Percentiles rank a stretch among this genome's conserved stretches.
These are phyloP conservation scores for Prillingera fragicola DNA, from an alignment of 1,284 basidiomycete species.

Conservation along the genomic window DNA sequence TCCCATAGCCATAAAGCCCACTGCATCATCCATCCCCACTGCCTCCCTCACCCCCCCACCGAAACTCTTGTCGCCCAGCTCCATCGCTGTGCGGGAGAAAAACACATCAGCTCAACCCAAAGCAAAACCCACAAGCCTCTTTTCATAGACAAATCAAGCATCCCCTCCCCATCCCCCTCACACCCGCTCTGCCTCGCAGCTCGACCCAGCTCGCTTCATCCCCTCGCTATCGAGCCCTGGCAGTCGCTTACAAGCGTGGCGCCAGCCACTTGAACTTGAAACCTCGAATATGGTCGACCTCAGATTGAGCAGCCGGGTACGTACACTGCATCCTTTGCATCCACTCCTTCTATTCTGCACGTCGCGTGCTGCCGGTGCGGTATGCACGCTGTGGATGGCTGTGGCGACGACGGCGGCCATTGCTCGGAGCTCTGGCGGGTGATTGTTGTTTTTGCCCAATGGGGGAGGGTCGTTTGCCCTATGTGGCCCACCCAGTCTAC, in stretches of 20 bases:
- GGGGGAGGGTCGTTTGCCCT: background rate
- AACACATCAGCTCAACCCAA: too few relatives aligned
- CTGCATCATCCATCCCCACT: too few relatives aligned
- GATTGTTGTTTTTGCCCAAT: slow-evolving; percentile 16
- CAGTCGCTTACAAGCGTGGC: too few relatives aligned
- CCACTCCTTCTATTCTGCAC: background rate
- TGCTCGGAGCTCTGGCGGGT: background rate
- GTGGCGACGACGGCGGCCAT: too few relatives aligned
- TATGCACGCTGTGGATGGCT: background rate
- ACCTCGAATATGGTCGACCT: slow-evolving; percentile 15
- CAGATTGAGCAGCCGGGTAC: slow-evolving; percentile 11
- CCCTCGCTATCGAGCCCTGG: too few relatives aligned
- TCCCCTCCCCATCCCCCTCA: background rate
- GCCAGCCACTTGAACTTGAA: too few relatives aligned
- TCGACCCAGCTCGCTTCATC: slow-evolving; percentile 1
- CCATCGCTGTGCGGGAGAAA: too few relatives aligned
- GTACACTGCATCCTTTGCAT: slow-evolving; percentile 1
- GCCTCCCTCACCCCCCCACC: too few relatives aligned
- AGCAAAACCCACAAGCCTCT: too few relatives aligned
- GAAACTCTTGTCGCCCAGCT: too few relatives aligned
- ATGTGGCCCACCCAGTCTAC: background rate
- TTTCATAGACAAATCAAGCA: too few relatives aligned
- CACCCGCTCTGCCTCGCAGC: background rate
- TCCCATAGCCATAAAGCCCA: too few relatives aligned
- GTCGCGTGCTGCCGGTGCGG: background rate